Evolutionary conservation across 1,284 basidiomycete species (phyloP), one percentile per base, ranked within the genome.

Genomic region (Macrocybe sp.): DNA sequence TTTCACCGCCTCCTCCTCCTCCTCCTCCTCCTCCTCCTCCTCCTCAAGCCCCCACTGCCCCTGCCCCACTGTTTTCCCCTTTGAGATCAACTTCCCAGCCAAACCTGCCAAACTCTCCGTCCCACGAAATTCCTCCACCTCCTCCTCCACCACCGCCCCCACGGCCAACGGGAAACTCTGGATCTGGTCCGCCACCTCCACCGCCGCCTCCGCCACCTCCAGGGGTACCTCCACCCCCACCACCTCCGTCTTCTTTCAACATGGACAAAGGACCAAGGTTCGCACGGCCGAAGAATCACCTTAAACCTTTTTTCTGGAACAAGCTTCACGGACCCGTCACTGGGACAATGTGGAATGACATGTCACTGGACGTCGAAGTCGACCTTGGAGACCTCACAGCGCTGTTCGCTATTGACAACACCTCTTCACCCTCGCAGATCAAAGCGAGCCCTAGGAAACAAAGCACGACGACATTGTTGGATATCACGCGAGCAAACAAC

Each of bases 301-400:
- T 93, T 45, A 89, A 87, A 64, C 88, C 92, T 0, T 91, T 96
- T 66, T 93, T 93, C 64, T 96, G 93, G 92, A 88, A 83, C 55
- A 95, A 96, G 59, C 54, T 93, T 6, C 67, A 75, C 6, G 64
- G 64, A 5, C 61, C 73, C 12, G 60, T 64, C 7, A 56, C 60
- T 11, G 64, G 75, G 2, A 89, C 87, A 0, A 75, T 95, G 4
- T 96, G 92, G 92, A 75, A 70, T 49, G 83, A 89, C 31, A 56
- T 82, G 3, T 61, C 66, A 1, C 37, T 63, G 0, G 64, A 64
- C 8, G 58, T 73, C 2, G 51, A 68, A 5, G 71, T 92, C 41
- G 74, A 83, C 46, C 62, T 93, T 54, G 73, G 75, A 12, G 92
- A 94, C 57, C 66, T 95, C 11, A 85, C 86, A 53, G 72, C 80